Base-by-base conservation (phyloP, 495 filamentous ascomycete species). In the Thermothielavioides terrestris region DNA sequence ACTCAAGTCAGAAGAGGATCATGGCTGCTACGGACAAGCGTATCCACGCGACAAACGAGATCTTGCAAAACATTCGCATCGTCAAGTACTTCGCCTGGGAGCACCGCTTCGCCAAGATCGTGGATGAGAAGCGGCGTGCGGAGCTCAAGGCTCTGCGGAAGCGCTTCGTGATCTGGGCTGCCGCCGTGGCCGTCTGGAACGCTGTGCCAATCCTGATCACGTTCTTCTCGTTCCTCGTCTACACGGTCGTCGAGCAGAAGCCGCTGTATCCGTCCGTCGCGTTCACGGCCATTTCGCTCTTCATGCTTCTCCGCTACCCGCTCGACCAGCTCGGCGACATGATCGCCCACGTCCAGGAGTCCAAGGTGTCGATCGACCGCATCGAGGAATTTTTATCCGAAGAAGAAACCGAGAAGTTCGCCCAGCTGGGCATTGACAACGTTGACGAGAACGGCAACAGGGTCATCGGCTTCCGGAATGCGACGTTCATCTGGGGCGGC, bases 1-100 rank as follows among this genome's bases (percentile, higher is more conserved):
- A 82, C 49, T 76, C 73, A 32, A 84, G 85, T 4, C 91, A 97
- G 63, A 90, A 90, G 64, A 77, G 79, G 56, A 96, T 99, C 55
- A 84, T 97, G 73, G 82, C 88, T 45, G 88, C 89, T 12, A 97
- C 94, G 5, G 94, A 99, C 70, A 89, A 91, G 56, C 84, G 94
- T 28, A 99, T 99, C 53, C 85, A 97, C 65, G 84, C 87, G 3
- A 97, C 94, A 7, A 97, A 97, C 66, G 94, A 99, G 65, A 86
- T 97, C 7, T 75, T 99, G 20, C 91, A 94, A 59, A 99, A 96
- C 56, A 97, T 99, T 56, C 80, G 94, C 27, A 96, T 99, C 59
- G 97, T 99, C 79, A 99, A 99, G 66, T 99, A 89, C 67, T 99
- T 99, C 64, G 91, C 94, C 2, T 99, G 94, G 94, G 94, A 99